Base-by-base conservation (phyloP, 352 stramenopile genomes). In the Paralagenidium karlingii region DNA sequence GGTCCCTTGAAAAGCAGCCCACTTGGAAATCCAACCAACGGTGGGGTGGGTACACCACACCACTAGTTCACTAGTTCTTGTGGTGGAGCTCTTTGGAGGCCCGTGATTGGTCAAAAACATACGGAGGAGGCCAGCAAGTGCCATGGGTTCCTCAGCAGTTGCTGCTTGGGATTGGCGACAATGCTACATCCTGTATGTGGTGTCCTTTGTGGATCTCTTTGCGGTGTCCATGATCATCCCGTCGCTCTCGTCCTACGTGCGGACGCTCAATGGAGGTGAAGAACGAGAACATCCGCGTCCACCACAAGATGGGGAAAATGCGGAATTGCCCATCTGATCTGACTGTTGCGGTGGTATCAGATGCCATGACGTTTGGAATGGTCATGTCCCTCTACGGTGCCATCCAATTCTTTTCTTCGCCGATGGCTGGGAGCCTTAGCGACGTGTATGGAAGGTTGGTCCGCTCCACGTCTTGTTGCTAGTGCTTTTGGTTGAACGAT, bases 371-470 rank as follows among this genome's bases (percentile, higher is more conserved):
- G 22, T 82, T 89, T 39, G 76, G 76, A 12, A 63, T 68, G 40
- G 74, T 89, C 57, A 83, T 85, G 62, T 85, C 70, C 31, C 59
- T 89, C 52, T 89, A 89, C 57, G 76, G 76, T 34, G 73, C 82
- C 53, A 76, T 89, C 47, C 76, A 89, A 55, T 83, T 86, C 49
- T 78, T 86, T 56, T 73, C 71, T 12, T 68, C 75, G 20, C 75
- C 75, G 3, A 55, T 89, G 27, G 71, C 74, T 10, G 75, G 75
- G n/a, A 68, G 58, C 12, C 49, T 88, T 16, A 84, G 70, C 40
- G 75, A 88, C 43, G 58, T 76, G 40, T 83, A 82, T 44, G 71
- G 70, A 16, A 68, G 74, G 38, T 49, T 30, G 13, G 19, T 24
- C 8, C 21, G 15, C 10, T 2, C 37, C 24, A 19, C 11, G 28